A percentile compares a stretch with the other conserved stretches of the same genome.
These are phyloP conservation scores for Eutrema japonicum DNA, from an alignment of 345 rosid genomes.

Conservation along the genomic window DNA sequence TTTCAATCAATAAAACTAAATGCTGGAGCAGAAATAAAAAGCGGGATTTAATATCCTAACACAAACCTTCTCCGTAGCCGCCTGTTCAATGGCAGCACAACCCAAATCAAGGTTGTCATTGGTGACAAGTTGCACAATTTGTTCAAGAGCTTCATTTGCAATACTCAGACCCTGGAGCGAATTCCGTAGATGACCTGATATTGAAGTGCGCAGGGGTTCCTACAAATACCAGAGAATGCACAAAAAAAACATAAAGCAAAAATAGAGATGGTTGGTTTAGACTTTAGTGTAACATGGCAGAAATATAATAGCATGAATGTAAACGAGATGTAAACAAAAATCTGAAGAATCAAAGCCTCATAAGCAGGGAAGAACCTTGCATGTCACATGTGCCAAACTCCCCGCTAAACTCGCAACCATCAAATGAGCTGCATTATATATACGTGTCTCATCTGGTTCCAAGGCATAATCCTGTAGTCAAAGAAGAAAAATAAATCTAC, in stretches of 20 bases:
- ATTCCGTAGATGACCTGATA: constrained; percentile 83
- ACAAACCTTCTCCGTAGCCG: constrained; percentile 92
- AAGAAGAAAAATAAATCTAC: neutral
- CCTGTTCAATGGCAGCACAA: constrained; percentile 97
- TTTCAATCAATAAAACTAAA: constrained; percentile 7
- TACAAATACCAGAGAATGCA: constrained; percentile 43
- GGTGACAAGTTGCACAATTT: constrained; percentile 91
- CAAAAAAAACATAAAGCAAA: constrained; percentile 7
- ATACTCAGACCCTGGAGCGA: constrained; percentile 71
- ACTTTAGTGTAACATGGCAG: too few species aligned
- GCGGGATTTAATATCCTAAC: constrained; percentile 1
- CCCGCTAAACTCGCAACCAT: constrained; percentile 99
- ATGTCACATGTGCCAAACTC: constrained; percentile 97
- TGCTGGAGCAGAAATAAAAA: constrained; percentile 8
- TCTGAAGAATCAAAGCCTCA: constrained; percentile 13
- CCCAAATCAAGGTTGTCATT: constrained; percentile 99
- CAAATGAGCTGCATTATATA: constrained; percentile 91
- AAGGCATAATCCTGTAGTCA: constrained; percentile 75
- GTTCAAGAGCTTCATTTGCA: constrained; percentile 74
- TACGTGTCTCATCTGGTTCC: constrained; percentile 93
- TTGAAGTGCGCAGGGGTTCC: constrained; percentile 93
- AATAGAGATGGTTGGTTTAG: neutral
- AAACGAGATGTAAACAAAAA: too few species aligned
- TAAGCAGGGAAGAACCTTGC: constrained; percentile 70
- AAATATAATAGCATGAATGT: constrained; percentile 18